A percentile compares a stretch with the other conserved stretches of the same genome.
Evolutionary conservation across 495 filamentous ascomycete species (phyloP).

Genomic region (Aspergillus bertholletiae): DNA sequence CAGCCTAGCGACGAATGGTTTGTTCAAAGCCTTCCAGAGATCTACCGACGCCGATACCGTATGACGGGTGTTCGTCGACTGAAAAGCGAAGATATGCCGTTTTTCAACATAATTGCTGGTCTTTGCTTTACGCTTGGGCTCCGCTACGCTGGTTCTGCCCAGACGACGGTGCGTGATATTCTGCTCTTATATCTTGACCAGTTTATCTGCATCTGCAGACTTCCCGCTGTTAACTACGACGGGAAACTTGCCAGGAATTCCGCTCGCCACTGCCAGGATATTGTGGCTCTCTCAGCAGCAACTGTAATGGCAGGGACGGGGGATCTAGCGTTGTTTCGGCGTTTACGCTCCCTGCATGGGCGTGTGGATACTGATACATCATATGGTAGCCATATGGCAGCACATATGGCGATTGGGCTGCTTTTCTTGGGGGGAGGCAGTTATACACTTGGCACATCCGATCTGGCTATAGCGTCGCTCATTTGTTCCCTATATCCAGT

Average conservation of each 20-base stretch:
- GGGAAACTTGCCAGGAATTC: conserved; percentile 75
- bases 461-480: conserved; percentile 79
- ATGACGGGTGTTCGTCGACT: conserved; percentile 54
- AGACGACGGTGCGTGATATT: conserved; percentile 67
- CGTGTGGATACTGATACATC: conserved; percentile 80
- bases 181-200: conserved; percentile 82
- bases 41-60: conserved; percentile 53
- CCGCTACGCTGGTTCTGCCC: conserved; percentile 81
- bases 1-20: conserved; percentile 70
- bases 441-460: conserved; percentile 85
- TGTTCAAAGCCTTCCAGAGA: conserved; percentile 61
- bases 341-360: conserved; percentile 82
- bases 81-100: conserved; percentile 76
- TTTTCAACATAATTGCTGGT: conserved; percentile 88
- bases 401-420: conserved; percentile 86
- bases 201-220: conserved; percentile 73
- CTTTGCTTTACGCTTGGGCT: conserved; percentile 83
- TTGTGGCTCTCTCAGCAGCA: conserved; percentile 74
- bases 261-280: conserved; percentile 83
- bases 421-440: conserved; percentile 91
- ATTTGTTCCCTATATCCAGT: conserved; percentile 92
- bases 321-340: conserved; percentile 83
- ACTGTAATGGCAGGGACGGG: conserved; percentile 95
- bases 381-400: conserved; percentile 90
- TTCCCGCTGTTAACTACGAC: conserved; percentile 71